Conservation (phyloP, 805 yeast genomes). For the Ogataea dorogensis region DNA sequence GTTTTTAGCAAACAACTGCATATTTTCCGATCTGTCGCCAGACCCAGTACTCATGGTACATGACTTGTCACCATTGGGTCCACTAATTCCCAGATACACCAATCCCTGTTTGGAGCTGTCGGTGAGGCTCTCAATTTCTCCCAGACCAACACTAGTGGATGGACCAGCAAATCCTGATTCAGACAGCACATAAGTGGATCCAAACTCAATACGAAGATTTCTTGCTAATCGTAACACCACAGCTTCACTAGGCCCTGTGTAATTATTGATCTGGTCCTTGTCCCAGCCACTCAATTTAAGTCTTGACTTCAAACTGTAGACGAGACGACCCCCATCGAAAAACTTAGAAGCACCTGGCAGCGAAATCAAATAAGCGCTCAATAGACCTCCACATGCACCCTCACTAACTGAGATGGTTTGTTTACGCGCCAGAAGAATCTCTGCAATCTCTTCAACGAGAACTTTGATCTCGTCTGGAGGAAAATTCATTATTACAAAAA, state of each 20-base stretch:
- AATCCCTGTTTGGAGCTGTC: conserved; percentile 52
- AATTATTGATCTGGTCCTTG: conserved; percentile 61
- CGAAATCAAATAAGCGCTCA: conserved; percentile 76
- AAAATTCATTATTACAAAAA: conserved; percentile 37
- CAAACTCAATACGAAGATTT: conserved; percentile 74
- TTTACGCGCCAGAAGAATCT: conserved; percentile 46
- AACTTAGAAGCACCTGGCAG: conserved; percentile 84
- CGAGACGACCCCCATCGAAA: conserved; percentile 80
- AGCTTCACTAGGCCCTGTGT: conserved; percentile 78
- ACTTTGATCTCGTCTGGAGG: conserved; percentile 57
- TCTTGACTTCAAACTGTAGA: conserved; percentile 74
- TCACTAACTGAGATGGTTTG: conserved; percentile 80
- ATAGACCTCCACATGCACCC: conserved; percentile 86
- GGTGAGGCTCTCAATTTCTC: conserved; percentile 34
- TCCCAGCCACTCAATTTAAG: conserved; percentile 79
- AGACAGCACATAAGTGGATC: conserved; percentile 76
- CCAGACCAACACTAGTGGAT: conserved; percentile 33
- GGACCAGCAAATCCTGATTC: conserved; percentile 93
- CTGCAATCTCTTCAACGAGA: conserved; percentile 58
- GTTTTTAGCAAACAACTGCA: conserved; percentile 69
- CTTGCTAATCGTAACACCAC: conserved; percentile 78
- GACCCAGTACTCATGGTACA: conserved; percentile 43
- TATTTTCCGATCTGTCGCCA: conserved; percentile 59
- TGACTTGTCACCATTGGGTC: conserved; percentile 58
- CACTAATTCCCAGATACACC: conserved; percentile 68